These are phyloP conservation scores for Dictyostelium discoideum DNA, from an alignment of 78 protist species.

Conservation along the genomic window DNA sequence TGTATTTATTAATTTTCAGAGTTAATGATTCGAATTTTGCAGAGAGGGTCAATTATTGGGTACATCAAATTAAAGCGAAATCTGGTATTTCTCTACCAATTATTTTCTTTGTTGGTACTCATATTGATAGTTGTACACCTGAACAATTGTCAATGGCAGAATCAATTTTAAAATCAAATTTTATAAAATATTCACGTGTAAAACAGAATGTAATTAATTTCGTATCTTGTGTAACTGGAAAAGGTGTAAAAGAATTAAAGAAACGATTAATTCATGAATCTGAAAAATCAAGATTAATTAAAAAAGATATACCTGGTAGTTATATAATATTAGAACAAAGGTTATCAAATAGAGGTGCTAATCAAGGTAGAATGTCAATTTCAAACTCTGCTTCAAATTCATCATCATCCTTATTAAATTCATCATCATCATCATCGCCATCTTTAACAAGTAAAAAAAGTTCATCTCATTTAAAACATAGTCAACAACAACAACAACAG, in stretches of 20 bases:
- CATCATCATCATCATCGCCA: background rate
- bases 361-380: slow-evolving; percentile 36
- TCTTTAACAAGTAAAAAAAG: background rate
- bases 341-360: slow-evolving; percentile 60
- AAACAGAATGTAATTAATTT: slow-evolving; percentile 38
- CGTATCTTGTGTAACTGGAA: slow-evolving; percentile 53
- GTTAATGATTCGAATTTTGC: slow-evolving; percentile 67
- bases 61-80: slow-evolving; percentile 49
- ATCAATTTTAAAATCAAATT: slow-evolving; percentile 21
- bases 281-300: slow-evolving; percentile 45
- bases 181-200: slow-evolving; percentile 15
- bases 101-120: slow-evolving; percentile 67
- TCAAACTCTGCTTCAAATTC: background rate
- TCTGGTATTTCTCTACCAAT: slow-evolving; percentile 38
- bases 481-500: background rate
- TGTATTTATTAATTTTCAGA: slow-evolving; percentile 54
- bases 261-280: slow-evolving; percentile 38
- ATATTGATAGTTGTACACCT: slow-evolving; percentile 62
- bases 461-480: background rate
- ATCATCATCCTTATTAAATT: background rate
- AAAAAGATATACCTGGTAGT: slow-evolving; percentile 69
- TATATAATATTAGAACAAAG: slow-evolving; percentile 57
- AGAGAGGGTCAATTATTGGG: slow-evolving; percentile 75
- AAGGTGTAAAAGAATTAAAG: slow-evolving; percentile 65
- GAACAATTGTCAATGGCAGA: slow-evolving; percentile 56